These are phyloP conservation scores for Zygoascus sp. DNA, from an alignment of 1,139 yeast genomes.

Conservation along the genomic window DNA sequence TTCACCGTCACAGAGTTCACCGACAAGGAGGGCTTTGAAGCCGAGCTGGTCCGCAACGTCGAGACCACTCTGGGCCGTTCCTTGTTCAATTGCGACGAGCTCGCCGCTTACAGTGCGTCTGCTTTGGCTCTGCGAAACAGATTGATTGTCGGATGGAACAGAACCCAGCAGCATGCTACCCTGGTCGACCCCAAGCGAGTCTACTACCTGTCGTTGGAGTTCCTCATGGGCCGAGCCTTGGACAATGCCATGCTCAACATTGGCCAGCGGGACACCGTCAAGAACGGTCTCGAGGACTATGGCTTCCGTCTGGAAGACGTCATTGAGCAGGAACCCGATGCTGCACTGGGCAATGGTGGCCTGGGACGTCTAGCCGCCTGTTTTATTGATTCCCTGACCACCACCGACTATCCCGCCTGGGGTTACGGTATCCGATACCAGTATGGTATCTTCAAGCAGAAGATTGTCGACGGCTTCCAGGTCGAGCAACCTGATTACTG, in stretches of 20 bases:
- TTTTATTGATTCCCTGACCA: conserved; percentile 82
- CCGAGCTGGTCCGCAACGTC: conserved; percentile 73
- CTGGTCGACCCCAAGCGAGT: conserved; percentile 80
- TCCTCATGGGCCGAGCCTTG: conserved; percentile 91
- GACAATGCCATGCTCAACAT: conserved; percentile 90
- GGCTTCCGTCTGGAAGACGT: conserved; percentile 89
- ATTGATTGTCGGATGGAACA: conserved; percentile 82
- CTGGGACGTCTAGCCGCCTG: conserved; percentile 94
- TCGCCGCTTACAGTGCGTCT: conserved; percentile 91
- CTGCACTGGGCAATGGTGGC: conserved; percentile 95
- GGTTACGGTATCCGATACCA: conserved; percentile 93
- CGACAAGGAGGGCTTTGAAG: conserved; percentile 58
- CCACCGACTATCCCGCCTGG: conserved; percentile 91
- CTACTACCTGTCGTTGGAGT: conserved; percentile 83
- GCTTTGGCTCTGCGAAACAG: conserved; percentile 76
- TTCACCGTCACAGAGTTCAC: conserved; percentile 51
- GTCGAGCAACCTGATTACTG: conserved; percentile 94
- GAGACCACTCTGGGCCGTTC: conserved; percentile 88
- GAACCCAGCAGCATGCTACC: conserved; percentile 87
- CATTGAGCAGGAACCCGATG: conserved; percentile 83
- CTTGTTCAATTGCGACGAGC: conserved; percentile 82
- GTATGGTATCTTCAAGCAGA: conserved; percentile 90
- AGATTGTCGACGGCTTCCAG: conserved; percentile 87
- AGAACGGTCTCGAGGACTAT: conserved; percentile 58
- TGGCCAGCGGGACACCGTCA: conserved; percentile 50